A percentile compares a stretch with the other conserved stretches of the same genome.
Evolutionary conservation across 2,329 filamentous ascomycete species (phyloP).

Genomic region (Diaporthe vaccinii): DNA sequence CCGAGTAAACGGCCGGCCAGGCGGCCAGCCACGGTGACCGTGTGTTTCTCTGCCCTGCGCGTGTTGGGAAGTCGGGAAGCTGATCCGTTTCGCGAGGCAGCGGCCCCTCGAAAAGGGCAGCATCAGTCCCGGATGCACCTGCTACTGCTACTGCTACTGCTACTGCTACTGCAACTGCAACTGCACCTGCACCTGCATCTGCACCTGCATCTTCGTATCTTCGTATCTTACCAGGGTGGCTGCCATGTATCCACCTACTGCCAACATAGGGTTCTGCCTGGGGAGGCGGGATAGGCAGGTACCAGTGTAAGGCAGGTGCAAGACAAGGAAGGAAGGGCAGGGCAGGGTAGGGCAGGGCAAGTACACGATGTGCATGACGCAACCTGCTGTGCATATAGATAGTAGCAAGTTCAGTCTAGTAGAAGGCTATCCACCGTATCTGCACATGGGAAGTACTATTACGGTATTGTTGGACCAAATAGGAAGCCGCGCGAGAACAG

Average conservation of each 20-base stretch:
- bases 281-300: background rate
- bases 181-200: background rate
- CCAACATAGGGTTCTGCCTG: too few relatives aligned
- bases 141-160: background rate
- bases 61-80: slow-evolving; percentile 17
- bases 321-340: background rate
- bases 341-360: background rate
- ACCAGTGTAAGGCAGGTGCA: background rate
- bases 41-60: background rate
- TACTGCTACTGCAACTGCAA: background rate
- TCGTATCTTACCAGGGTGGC: background rate
- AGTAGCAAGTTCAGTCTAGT: background rate
- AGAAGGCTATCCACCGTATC: background rate
- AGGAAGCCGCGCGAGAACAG: slow-evolving; percentile 5
- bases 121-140: background rate
- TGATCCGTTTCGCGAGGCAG: slow-evolving; percentile 17
- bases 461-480: background rate
- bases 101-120: background rate
- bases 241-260: background rate
- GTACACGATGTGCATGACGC: slow-evolving; percentile 15
- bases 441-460: background rate
- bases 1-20: slow-evolving; percentile 12
- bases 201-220: background rate
- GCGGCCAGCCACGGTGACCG: background rate
- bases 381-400: background rate